These are phyloP conservation scores for Thielaviopsis punctulata DNA, from an alignment of 2,329 filamentous ascomycete species.

Conservation along the genomic window DNA sequence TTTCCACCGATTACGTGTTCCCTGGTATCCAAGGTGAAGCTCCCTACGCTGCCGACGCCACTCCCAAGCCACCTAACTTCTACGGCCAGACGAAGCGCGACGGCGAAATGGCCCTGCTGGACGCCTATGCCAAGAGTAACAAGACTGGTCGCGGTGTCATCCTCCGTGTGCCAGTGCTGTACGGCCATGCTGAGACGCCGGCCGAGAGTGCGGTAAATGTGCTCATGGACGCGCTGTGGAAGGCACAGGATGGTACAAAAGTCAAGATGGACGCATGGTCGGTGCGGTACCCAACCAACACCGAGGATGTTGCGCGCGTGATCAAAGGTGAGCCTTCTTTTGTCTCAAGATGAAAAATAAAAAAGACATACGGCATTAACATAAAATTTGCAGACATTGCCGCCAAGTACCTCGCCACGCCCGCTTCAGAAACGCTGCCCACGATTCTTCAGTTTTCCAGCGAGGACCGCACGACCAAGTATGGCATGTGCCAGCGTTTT, in stretches of 20 bases:
- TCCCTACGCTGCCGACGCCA: slow-evolving; percentile 52
- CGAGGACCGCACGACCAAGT: slow-evolving; percentile 77
- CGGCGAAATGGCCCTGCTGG: slow-evolving; percentile 47
- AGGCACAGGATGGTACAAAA: slow-evolving; percentile 45
- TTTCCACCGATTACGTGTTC: slow-evolving; percentile 73
- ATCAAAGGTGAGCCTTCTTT: slow-evolving; percentile 40
- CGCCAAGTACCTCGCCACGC: slow-evolving; percentile 42
- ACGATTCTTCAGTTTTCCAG: slow-evolving; percentile 68
- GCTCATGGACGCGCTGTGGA: slow-evolving; percentile 60
- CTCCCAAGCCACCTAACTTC: slow-evolving; percentile 56
- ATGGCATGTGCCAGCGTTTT: slow-evolving; percentile 66
- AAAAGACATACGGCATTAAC: neutral
- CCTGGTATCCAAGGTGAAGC: slow-evolving; percentile 59
- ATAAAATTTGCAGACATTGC: slow-evolving; percentile 39
- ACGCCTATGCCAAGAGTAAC: slow-evolving; percentile 32
- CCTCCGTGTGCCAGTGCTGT: slow-evolving; percentile 68
- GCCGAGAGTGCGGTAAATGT: slow-evolving; percentile 71
- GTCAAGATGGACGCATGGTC: slow-evolving; percentile 79
- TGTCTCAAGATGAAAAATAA: neutral
- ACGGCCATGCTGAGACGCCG: slow-evolving; percentile 54
- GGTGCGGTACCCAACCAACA: slow-evolving; percentile 72
- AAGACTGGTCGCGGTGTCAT: slow-evolving; percentile 45
- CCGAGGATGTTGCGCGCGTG: slow-evolving; percentile 68
- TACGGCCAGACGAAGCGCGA: slow-evolving; percentile 49
- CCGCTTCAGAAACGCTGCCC: slow-evolving; percentile 39